Percentiles rank a stretch among this genome's conserved stretches.
These are phyloP conservation scores for Syzygium aromaticum DNA, from an alignment of 345 rosid species.

Conservation along the genomic window DNA sequence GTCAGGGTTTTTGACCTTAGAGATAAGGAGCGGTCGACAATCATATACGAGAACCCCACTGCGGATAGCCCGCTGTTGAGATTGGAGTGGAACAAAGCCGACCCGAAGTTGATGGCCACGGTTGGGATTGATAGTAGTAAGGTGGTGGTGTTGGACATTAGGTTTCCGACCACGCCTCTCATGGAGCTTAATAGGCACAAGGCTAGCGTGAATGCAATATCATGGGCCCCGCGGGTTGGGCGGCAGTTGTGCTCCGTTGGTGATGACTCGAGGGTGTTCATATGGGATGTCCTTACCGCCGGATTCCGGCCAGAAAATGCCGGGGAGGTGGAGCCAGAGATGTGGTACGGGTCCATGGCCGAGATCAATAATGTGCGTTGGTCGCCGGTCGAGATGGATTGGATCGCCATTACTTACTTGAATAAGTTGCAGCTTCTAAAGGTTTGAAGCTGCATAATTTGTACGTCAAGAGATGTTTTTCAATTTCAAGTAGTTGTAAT, in stretches of 20 bases:
- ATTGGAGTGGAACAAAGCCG: conserved; percentile 54
- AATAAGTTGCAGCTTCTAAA: conserved; percentile 37
- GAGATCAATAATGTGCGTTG: conserved; percentile 45
- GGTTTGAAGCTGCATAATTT: conserved; percentile 9
- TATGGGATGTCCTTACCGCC: conserved; percentile 29
- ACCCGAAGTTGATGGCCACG: conserved; percentile 43
- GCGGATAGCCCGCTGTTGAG: conserved; percentile 30
- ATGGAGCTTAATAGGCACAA: conserved; percentile 31
- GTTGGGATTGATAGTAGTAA: conserved; percentile 39
- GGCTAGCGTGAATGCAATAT: conserved; percentile 39
- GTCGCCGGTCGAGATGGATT: conserved; percentile 39
- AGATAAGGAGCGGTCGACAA: conserved; percentile 52
- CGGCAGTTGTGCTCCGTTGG: conserved; percentile 36
- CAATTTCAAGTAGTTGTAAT: background rate
- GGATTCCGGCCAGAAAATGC: background rate
- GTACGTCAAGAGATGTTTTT: background rate
- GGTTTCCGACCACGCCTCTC: conserved; percentile 40
- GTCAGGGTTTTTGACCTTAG: conserved; percentile 48
- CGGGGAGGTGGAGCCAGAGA: conserved; percentile 25
- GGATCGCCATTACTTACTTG: conserved; percentile 26
- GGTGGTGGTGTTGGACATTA: conserved; percentile 45
- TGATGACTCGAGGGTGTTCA: conserved; percentile 43
- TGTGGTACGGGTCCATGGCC: conserved; percentile 32
- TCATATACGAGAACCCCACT: conserved; percentile 37
- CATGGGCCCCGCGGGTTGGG: conserved; percentile 37